phyloP scores from a whole-genome alignment of 495 filamentous ascomycete species.

The Xylaria flabelliformis region DNA sequence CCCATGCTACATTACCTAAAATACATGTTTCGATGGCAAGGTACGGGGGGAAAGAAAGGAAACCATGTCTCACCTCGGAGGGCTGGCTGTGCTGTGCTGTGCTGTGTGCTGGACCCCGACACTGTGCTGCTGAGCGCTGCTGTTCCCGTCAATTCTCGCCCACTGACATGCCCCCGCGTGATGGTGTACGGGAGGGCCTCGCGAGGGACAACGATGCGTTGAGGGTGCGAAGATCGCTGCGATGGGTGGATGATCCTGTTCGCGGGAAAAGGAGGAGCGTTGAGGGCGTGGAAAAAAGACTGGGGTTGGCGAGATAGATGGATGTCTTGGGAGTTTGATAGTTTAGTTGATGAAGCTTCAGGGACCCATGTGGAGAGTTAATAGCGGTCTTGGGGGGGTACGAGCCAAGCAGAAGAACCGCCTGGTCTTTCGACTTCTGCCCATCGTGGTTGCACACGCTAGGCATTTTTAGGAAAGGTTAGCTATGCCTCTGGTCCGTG shows the following conservation, averaged over 20 bases:
- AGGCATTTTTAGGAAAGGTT: conserved; percentile 12
- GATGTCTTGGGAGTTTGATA: conserved; percentile 22
- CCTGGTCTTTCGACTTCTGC: not conserved
- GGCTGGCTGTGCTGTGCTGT: conserved; percentile 27
- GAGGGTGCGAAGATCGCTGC: not conserved
- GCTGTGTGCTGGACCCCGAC: not conserved
- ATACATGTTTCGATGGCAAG: conserved; percentile 36
- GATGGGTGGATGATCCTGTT: conserved; percentile 10
- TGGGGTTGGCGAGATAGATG: conserved; percentile 22
- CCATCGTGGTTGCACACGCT: not conserved
- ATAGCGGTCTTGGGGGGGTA: conserved; percentile 2
- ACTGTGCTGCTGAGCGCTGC: conserved; percentile 14
- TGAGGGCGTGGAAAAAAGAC: conserved; percentile 5
- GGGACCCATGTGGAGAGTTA: conserved; percentile 22
- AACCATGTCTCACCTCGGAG: conserved; percentile 42
- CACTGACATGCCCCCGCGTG: conserved; percentile 27
- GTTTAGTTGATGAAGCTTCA: conserved; percentile 22
- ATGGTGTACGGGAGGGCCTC: conserved; percentile 20
- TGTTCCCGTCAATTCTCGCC: conserved; percentile 22
- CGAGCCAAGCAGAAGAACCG: not conserved
- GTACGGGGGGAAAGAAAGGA: conserved; percentile 28
- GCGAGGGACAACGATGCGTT: conserved; percentile 16
- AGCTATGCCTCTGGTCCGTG: conserved; percentile 2
- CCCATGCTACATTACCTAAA: conserved; percentile 41
- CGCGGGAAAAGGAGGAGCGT: conserved; percentile 16